These are phyloP conservation scores for Solanum lycopersicoides DNA, from an alignment of 257 asterid genomes.

Conservation along the genomic window DNA sequence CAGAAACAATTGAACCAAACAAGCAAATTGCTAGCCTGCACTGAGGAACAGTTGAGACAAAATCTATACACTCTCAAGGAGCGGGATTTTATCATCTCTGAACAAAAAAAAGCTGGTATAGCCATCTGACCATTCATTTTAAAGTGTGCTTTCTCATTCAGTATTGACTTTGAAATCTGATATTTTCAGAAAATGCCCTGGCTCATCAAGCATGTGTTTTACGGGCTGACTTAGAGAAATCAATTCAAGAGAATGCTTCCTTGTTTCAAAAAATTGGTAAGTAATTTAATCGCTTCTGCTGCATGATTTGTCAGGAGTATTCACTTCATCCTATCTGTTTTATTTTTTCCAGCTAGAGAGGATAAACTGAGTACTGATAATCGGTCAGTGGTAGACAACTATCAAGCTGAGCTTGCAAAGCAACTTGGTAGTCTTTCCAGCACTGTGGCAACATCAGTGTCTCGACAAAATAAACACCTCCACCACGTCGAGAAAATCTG, in stretches of 20 bases:
- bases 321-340: neutral
- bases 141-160: neutral
- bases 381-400: constrained; percentile 46
- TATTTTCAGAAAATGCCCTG: constrained; percentile 58
- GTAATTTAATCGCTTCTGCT: neutral
- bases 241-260: constrained; percentile 60
- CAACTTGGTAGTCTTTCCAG: constrained; percentile 51
- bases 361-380: constrained; percentile 58
- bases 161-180: neutral
- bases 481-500: constrained; percentile 53
- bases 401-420: constrained; percentile 50
- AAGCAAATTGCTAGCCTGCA: constrained; percentile 32
- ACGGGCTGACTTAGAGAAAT: constrained; percentile 79
- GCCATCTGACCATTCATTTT: neutral
- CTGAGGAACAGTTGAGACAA: constrained; percentile 47
- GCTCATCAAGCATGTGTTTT: constrained; percentile 83
- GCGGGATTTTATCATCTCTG: constrained; percentile 62
- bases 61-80: constrained; percentile 61
- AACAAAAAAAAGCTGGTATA: constrained; percentile 74
- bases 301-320: neutral
- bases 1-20: constrained; percentile 62
- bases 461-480: constrained; percentile 58
- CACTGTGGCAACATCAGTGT: constrained; percentile 40
- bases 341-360: constrained; percentile 48
- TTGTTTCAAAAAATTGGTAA: constrained; percentile 59